These are phyloP conservation scores for Komagataea norvegica DNA, from an alignment of 1,139 yeast species.

Conservation along the genomic window DNA sequence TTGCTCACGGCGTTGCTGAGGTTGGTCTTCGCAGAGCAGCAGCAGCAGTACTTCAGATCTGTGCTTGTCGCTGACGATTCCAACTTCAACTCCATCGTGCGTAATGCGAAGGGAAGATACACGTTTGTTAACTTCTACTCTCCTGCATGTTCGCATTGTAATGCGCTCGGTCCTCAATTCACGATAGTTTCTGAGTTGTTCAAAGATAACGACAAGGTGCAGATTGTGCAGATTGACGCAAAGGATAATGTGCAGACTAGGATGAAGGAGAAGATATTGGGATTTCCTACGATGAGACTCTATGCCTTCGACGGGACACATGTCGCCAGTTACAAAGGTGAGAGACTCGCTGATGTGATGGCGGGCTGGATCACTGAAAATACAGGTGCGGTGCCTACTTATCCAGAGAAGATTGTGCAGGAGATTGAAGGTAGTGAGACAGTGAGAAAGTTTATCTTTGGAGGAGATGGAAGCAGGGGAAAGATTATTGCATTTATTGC, in stretches of 20 bases:
- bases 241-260: slow-evolving; percentile 19
- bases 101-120: slow-evolving; percentile 18
- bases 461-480: slow-evolving; percentile 3
- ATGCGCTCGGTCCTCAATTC: slow-evolving; percentile 21
- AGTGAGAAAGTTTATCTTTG: slow-evolving; percentile 4
- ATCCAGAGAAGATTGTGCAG: slow-evolving; percentile 16
- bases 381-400: slow-evolving; percentile 21
- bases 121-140: slow-evolving; percentile 25
- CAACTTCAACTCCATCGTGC: slow-evolving; percentile 19
- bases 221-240: slow-evolving; percentile 24
- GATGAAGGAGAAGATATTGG: slow-evolving; percentile 17
- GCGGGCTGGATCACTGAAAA: slow-evolving; percentile 18
- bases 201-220: slow-evolving; percentile 16
- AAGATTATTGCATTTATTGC: slow-evolving; percentile 18
- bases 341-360: slow-evolving; percentile 20
- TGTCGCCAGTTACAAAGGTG: slow-evolving; percentile 16
- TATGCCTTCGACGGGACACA: slow-evolving; percentile 24
- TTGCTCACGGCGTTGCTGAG: not conserved
- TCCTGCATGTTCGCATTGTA: slow-evolving; percentile 19
- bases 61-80: slow-evolving; percentile 23
- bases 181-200: slow-evolving; percentile 21
- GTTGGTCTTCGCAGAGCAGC: not conserved
- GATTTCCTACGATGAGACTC: slow-evolving; percentile 26
- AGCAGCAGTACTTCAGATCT: slow-evolving; percentile 17
- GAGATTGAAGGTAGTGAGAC: slow-evolving; percentile 5